Conservation (phyloP, 345 rosid genomes). For the Eucalyptus victrix region DNA sequence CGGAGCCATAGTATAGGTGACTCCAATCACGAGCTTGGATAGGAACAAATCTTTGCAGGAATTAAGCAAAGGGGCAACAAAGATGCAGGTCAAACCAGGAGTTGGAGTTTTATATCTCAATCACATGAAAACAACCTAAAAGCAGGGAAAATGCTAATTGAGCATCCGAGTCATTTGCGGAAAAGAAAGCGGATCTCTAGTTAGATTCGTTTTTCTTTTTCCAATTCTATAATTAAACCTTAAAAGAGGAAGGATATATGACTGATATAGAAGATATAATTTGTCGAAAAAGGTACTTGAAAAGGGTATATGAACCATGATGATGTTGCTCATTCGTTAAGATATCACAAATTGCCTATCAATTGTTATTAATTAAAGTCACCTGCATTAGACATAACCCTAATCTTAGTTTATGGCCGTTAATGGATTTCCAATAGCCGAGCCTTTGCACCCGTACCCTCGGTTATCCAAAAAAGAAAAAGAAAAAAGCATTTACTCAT, state of each 20-base stretch:
- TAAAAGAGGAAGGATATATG: background rate
- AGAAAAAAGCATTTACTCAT: background rate
- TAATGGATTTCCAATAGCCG: background rate
- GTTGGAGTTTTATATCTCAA: background rate
- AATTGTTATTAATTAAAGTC: background rate
- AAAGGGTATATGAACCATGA: background rate
- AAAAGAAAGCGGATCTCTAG: background rate
- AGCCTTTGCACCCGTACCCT: background rate
- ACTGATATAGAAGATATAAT: background rate
- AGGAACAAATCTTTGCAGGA: background rate
- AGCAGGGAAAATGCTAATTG: background rate
- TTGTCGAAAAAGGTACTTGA: background rate
- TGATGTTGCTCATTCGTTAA: background rate
- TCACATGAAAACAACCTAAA: background rate
- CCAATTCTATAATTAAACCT: background rate
- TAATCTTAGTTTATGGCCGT: background rate
- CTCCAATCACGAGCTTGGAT: background rate
- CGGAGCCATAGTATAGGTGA: background rate
- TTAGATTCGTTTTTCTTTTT: background rate
- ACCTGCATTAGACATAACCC: background rate
- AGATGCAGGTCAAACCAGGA: background rate
- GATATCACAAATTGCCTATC: background rate
- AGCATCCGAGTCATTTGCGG: background rate
- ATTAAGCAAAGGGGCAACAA: background rate
- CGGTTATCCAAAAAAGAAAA: background rate